Evolutionary conservation across 2,329 filamentous ascomycete species (phyloP), one percentile per base, ranked within the genome.

Genomic region (Curvularia spicifera): DNA sequence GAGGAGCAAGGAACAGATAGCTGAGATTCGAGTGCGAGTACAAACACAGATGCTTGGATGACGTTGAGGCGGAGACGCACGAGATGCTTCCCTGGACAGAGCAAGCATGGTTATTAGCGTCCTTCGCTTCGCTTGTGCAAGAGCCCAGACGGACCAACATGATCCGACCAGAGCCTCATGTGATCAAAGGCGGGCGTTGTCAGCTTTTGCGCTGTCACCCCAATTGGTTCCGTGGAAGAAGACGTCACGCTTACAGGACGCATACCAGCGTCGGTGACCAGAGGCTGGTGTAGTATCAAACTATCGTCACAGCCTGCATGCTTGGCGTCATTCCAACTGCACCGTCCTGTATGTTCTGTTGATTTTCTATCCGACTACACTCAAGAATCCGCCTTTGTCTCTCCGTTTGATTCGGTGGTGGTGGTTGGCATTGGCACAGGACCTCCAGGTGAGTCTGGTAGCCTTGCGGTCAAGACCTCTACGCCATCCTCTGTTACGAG

Each of bases 401-500:
- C 69, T 33, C 68, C 74, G 37, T 71, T 73, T 26, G 67, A 60
- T 39, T 66, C 54, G 15, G 60, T 55, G 5, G 64, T 57, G 29
- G 65, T 52, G 20, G 59, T 56, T 1, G 86, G 86, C 78, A 89
- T 86, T 4, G 85, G 79, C 13, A 91, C 79, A 4, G 89, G 83
- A 1, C 91, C 91, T 59, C 91, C 91, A 1, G 91, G 91, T 24
- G 90, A 94, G 72, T 90, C 84, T 46, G 85, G 81, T 43, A 86
- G 79, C 66, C 91, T 85, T 42, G 91, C 91, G 0, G 91, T 96
- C 67, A 96, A 77, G 44, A 96, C 82, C 78, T 96, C 91, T 6
- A 93, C 89, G 1, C 91, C 91, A 65, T 89, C 86, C 71, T 93
- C 90, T 0, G 91, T 96, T 2, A 96, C 91, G 9, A 96, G 81